These are phyloP conservation scores for Imleria badia DNA, from an alignment of 768 basidiomycete species.

Conservation along the genomic window DNA sequence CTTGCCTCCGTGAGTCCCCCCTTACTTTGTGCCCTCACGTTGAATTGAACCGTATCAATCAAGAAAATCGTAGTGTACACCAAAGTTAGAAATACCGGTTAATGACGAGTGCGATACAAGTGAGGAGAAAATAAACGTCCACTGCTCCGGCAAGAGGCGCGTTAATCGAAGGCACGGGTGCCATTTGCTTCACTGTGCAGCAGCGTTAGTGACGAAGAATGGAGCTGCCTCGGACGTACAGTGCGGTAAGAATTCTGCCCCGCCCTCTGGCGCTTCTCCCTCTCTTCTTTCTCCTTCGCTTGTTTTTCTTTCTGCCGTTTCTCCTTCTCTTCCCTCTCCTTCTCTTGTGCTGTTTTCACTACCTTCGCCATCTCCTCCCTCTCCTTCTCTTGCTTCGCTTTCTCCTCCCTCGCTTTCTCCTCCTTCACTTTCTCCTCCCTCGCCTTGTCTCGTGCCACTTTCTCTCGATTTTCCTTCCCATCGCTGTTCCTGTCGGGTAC, in stretches of 20 bases:
- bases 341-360: no score
- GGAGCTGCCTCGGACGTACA: slow-evolving; percentile 1
- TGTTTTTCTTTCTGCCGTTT: not conserved
- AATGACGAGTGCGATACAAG: not conserved
- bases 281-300: not conserved
- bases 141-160: not conserved
- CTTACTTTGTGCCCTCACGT: not conserved
- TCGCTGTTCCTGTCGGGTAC: slow-evolving; percentile 11
- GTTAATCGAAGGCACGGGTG: not conserved
- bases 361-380: not conserved
- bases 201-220: not conserved
- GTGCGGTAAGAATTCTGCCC: not conserved
- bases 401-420: not conserved
- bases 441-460: not conserved
- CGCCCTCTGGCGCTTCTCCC: not conserved
- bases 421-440: not conserved
- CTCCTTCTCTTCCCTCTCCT: not conserved
- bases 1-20: not conserved
- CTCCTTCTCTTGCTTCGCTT: not conserved
- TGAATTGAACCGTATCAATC: not conserved
- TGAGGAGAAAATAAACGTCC: slow-evolving; percentile 13
- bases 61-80: slow-evolving; percentile 2
- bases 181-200: slow-evolving; percentile 1
- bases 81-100: slow-evolving; percentile 2
- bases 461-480: not conserved